Base-by-base conservation (phyloP, 805 yeast genomes). In the Ogataea glucozyma region DNA sequence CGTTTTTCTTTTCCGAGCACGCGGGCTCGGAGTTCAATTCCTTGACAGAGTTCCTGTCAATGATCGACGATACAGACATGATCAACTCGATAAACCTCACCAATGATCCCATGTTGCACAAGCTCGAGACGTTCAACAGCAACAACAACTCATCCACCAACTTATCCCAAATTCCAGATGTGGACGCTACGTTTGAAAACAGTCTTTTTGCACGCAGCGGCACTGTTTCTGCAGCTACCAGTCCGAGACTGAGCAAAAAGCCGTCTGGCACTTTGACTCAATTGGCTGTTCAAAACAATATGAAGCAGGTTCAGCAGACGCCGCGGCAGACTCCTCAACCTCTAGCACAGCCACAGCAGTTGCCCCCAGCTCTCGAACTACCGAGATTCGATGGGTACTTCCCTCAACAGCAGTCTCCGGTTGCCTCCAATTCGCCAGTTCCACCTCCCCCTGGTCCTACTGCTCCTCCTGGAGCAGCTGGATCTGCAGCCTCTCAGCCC, bases 11-110 rank as follows among this genome's bases (percentile, higher is more conserved):
- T 49, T 85, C 96, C 0, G 96, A 89, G 56, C 95, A 89, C 60
- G 95, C 93, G 0, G 96, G 96, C 2, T 83, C 93, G 16, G 97
- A 90, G 65, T 89, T 90, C 58, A 81, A 88, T 48, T 88, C 96
- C 1, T 70, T 90, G 52, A 88, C 88, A 46, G 97, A 90, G 59
- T 90, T 90, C 56, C 67, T 90, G 40, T 81, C 90, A 1, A 87
- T 90, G 87, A 78, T 90, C 34, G 97, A 90, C 55, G 96, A 89
- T 58, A 86, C 90, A 0, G 86, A 81, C 40, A 66, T 82, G 56
- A 81, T 79, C 9, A 76, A 71, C 46, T 43, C 67, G 7, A 64
- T 66, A 31, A 64, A 61, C 41, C 46, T 61, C 35, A 58, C 53
- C 19, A 64, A 66, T 41, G 70, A 66, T 44, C 71, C 71, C 13